These are phyloP conservation scores for Fragaria ananassa DNA, from an alignment of 306 rosid genomes.

Conservation along the genomic window DNA sequence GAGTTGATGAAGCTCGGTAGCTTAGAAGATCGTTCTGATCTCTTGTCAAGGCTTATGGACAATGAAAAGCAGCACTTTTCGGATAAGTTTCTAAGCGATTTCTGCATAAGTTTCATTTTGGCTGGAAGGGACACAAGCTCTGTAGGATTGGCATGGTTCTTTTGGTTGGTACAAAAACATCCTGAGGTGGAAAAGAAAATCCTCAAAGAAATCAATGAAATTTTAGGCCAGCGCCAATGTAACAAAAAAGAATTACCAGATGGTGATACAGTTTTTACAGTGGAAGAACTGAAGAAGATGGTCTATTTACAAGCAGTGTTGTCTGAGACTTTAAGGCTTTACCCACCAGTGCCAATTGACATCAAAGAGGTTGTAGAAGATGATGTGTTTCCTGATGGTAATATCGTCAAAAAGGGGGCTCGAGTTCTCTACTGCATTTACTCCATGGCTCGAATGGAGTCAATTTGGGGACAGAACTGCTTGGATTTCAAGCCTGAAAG, in stretches of 20 bases:
- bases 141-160: constrained; percentile 48
- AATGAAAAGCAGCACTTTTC: constrained; percentile 1
- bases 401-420: constrained; percentile 29
- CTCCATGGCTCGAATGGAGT: constrained; percentile 40
- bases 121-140: constrained; percentile 57
- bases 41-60: constrained; percentile 37
- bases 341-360: constrained; percentile 50
- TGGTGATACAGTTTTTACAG: constrained; percentile 19
- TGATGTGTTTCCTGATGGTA: constrained; percentile 44
- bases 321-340: constrained; percentile 43
- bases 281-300: constrained; percentile 41
- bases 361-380: constrained; percentile 34
- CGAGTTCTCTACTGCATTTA: constrained; percentile 30
- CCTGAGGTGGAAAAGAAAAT: constrained; percentile 29
- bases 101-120: constrained; percentile 40
- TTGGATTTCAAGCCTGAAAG: constrained; percentile 48
- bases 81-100: constrained; percentile 33
- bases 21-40: constrained; percentile 23
- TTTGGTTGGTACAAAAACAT: constrained; percentile 39
- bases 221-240: constrained; percentile 8
- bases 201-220: constrained; percentile 19
- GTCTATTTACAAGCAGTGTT: constrained; percentile 43
- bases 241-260: not conserved
- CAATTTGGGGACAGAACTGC: constrained; percentile 50
- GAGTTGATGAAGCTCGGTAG: constrained; percentile 17